These are phyloP conservation scores for Claviceps sorghi DNA, from an alignment of 2,329 filamentous ascomycete genomes.

Conservation along the genomic window DNA sequence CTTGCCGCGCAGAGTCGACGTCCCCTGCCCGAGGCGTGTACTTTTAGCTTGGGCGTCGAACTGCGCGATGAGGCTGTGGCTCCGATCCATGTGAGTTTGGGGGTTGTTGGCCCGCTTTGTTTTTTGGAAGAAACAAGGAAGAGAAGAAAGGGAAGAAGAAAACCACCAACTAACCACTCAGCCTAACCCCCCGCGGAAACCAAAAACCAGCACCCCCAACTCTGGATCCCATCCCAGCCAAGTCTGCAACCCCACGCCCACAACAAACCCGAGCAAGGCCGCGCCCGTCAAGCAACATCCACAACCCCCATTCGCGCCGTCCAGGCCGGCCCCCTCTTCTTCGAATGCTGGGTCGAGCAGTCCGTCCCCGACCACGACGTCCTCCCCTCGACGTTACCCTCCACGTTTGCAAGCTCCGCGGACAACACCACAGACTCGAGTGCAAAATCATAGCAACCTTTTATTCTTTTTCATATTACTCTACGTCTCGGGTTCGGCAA, in stretches of 20 bases:
- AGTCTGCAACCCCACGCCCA: slow-evolving; percentile 26
- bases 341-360: slow-evolving; percentile 51
- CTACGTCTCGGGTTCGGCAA: not conserved
- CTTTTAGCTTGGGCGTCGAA: slow-evolving; percentile 65
- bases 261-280: slow-evolving; percentile 14
- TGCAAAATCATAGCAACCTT: not conserved
- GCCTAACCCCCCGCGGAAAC: not conserved
- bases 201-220: slow-evolving; percentile 36
- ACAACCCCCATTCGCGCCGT: slow-evolving; percentile 39
- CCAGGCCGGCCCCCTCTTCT: slow-evolving; percentile 43
- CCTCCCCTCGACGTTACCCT: not conserved
- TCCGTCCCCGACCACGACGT: not conserved
- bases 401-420: not conserved
- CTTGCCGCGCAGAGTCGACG: slow-evolving; percentile 43
- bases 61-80: slow-evolving; percentile 44
- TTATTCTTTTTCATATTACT: not conserved
- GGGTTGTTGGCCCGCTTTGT: too few relatives aligned
- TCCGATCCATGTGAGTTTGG: slow-evolving; percentile 38
- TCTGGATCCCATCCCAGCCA: slow-evolving; percentile 44
- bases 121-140: not conserved
- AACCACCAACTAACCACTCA: not conserved
- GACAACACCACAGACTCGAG: not conserved
- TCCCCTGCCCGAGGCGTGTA: slow-evolving; percentile 48
- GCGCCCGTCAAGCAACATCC: slow-evolving; percentile 21
- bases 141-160: not conserved